Evolutionary conservation across 495 filamentous ascomycete genomes (phyloP).

Genomic region (Podospora pseudocomata): DNA sequence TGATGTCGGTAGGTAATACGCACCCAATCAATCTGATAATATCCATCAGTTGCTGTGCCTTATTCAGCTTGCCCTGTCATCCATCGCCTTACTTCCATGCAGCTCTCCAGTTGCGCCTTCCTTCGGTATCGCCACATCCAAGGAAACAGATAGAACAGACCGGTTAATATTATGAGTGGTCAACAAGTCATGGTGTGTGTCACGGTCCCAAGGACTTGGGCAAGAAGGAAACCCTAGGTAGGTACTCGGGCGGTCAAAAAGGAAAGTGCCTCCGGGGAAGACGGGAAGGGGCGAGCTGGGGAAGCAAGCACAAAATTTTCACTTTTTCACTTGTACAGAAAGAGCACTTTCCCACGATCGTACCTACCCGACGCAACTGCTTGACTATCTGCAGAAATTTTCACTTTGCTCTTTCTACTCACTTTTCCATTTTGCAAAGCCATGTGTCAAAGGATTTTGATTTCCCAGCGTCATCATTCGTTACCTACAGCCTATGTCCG

Average conservation of each 20-base stretch:
- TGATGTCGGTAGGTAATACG: background rate
- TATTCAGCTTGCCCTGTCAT: background rate
- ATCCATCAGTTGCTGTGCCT: background rate
- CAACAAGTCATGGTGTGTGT: background rate
- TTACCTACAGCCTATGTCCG: background rate
- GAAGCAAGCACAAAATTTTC: background rate
- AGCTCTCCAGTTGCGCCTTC: background rate
- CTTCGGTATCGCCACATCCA: background rate
- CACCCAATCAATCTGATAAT: background rate
- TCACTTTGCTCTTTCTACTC: background rate
- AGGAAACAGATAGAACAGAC: background rate
- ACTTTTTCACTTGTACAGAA: background rate
- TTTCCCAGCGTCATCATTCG: background rate
- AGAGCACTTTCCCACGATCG: background rate
- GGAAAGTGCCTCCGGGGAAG: background rate
- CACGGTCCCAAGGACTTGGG: background rate
- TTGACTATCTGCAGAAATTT: too few species aligned
- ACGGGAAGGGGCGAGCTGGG: background rate
- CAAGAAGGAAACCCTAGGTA: too few species aligned
- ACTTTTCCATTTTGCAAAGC: background rate
- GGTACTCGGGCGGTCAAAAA: background rate
- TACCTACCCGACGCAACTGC: background rate
- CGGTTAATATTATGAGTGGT: background rate
- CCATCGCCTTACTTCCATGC: background rate
- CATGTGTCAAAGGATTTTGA: background rate